Percentiles rank a stretch among this genome's conserved stretches.
phyloP scores from a whole-genome alignment of 306 rosid genomes.

The Calophaca sinica region DNA sequence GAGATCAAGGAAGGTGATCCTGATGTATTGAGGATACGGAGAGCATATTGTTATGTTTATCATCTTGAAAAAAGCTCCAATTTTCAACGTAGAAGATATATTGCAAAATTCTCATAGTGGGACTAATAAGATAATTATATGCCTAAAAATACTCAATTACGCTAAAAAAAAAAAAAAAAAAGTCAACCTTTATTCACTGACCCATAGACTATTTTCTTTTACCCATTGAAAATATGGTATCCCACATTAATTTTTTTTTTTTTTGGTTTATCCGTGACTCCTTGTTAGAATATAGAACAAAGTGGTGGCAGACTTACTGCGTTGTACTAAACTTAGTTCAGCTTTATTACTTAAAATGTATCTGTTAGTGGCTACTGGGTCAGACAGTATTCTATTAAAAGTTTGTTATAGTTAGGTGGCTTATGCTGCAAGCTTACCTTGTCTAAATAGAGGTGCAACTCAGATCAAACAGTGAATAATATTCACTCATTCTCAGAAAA shows the following conservation, averaged over 20 bases:
- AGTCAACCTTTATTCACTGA: conserved; percentile 1
- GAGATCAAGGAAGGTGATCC: too few relatives aligned
- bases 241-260: not conserved
- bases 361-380: too few relatives aligned
- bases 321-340: too few relatives aligned
- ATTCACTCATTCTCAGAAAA: not conserved
- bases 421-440: too few relatives aligned
- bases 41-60: conserved; percentile 2
- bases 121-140: not conserved
- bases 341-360: too few relatives aligned
- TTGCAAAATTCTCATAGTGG: not conserved
- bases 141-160: not conserved
- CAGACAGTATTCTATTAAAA: too few relatives aligned
- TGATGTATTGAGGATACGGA: not conserved
- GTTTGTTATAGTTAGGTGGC: too few relatives aligned
- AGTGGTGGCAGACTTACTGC: too few relatives aligned
- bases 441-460: too few relatives aligned
- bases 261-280: conserved; percentile 1
- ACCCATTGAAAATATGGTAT: not conserved
- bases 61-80: conserved; percentile 19
- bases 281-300: too few relatives aligned
- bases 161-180: not conserved
- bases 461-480: not conserved
- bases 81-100: not conserved
- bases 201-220: not conserved